Evolutionary conservation across 2,329 filamentous ascomycete genomes (phyloP), one percentile per base, ranked within the genome.

Genomic region (Aspergillus puulaauensis): DNA sequence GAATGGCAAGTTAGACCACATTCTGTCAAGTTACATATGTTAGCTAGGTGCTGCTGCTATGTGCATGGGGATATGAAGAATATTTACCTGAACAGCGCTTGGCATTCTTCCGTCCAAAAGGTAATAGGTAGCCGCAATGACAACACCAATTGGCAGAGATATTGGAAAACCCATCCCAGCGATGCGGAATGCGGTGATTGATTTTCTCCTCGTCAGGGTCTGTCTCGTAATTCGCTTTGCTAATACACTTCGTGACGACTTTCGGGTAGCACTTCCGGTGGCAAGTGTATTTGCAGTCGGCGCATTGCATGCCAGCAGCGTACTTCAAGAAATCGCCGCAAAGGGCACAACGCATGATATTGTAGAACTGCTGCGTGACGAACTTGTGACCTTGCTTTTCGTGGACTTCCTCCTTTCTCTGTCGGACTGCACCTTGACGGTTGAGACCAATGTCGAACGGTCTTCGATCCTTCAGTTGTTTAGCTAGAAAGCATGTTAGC

Each of bases 331-430:
- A 98, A 66, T 99, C 95, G 59, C 93, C 95, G 73, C 95, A 99
- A 37, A 98, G 86, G 14, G 95, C 95, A 77, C 95, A 99, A 61
- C 95, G 93, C 95, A 99, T 99, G 72, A 99, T 97, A 83, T 98
- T 99, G 87, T 98, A 99, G 77, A 99, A 99, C 75, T 97, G 95
- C 74, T 97, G 93, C 70, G 95, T 90, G 56, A 98, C 89, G 72
- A 99, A 99, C 79, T 98, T 99, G 87, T 99, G 95, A 49, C 95
- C 95, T 73, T 96, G 97, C 82, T 97, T 96, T 79, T 99, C 95
- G 78, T 97, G 91, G 4, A 99, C 89, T 70, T 98, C 93, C 76
- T 99, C 95, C 80, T 99, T 99, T 71, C 91, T 91, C 78, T 99
- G 93, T 65, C 95, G 91, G 66, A 99, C 92, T 63, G 95, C 95